Evolutionary conservation across 495 filamentous ascomycete species (phyloP).

Genomic region (Darksidea phi): DNA sequence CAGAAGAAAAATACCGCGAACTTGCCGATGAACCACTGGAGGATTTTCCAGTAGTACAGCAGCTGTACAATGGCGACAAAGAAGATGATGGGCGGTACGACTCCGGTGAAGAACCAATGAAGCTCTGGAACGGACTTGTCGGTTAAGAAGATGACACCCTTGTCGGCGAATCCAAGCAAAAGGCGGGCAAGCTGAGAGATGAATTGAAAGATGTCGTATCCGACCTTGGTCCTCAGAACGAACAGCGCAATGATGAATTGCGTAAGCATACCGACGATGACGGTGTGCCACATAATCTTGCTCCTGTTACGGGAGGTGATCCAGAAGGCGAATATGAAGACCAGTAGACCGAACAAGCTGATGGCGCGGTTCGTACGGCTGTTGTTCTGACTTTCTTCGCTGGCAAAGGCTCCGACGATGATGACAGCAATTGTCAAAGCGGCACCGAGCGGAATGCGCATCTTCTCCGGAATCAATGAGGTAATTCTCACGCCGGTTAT

Average conservation of each 20-base stretch:
- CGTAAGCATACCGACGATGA: constrained; percentile 81
- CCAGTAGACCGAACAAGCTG: constrained; percentile 73
- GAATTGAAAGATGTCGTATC: constrained; percentile 84
- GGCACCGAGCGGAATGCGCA: constrained; percentile 60
- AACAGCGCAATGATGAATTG: constrained; percentile 89
- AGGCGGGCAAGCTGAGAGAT: constrained; percentile 66
- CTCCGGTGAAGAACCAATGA: constrained; percentile 67
- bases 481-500: constrained; percentile 56
- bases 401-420: constrained; percentile 70
- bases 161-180: constrained; percentile 67
- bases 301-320: constrained; percentile 68
- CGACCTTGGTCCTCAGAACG: constrained; percentile 73
- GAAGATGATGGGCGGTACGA: constrained; percentile 86
- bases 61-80: constrained; percentile 86
- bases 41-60: constrained; percentile 69
- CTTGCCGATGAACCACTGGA: constrained; percentile 86
- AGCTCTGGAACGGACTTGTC: constrained; percentile 44
- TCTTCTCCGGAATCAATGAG: constrained; percentile 58
- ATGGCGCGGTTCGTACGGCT: constrained; percentile 75
- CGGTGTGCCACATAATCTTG: constrained; percentile 78
- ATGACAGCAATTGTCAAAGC: constrained; percentile 64
- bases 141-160: constrained; percentile 74
- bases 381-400: constrained; percentile 68
- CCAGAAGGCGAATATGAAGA: constrained; percentile 67
- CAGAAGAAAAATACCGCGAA: constrained; percentile 91